A percentile compares a stretch with the other conserved stretches of the same genome.
Evolutionary conservation across 257 asterid genomes (phyloP).

Genomic region (Plectranthus barbatus): DNA sequence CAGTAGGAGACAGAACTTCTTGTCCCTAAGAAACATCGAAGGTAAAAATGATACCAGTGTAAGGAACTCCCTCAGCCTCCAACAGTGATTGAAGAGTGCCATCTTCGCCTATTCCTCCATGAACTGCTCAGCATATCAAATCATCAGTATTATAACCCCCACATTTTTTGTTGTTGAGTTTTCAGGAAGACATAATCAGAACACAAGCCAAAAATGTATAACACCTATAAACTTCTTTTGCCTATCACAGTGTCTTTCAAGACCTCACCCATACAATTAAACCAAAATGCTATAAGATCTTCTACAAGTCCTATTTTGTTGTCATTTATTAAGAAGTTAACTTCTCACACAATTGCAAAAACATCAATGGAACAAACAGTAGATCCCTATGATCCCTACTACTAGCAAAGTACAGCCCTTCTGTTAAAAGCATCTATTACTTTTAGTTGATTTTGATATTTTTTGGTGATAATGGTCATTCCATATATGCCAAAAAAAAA

Average conservation of each 20-base stretch:
- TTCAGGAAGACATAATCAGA: not conserved
- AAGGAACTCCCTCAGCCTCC: constrained; percentile 65
- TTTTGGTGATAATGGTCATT: not conserved
- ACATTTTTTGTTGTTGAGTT: not conserved
- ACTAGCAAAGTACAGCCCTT: not conserved
- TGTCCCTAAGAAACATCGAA: not conserved
- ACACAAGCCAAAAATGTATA: not conserved
- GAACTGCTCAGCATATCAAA: constrained; percentile 43
- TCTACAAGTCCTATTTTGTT: not conserved
- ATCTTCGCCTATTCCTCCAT: constrained; percentile 93
- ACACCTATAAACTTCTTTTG: not conserved
- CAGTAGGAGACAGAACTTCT: constrained; percentile 1
- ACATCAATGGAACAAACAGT: not conserved
- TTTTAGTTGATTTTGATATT: not conserved
- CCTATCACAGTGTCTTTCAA: not conserved
- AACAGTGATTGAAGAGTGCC: constrained; percentile 79
- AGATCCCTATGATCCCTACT: not conserved
- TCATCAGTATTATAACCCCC: not conserved
- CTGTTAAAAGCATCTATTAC: not conserved
- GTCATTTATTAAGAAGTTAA: not conserved
- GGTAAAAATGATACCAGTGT: constrained; percentile 41
- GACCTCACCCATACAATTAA: not conserved
- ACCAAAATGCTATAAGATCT: not conserved
- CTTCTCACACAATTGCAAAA: not conserved
- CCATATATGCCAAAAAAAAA: not conserved